Evolutionary conservation across 225 moss, liverwort and hornwort genomes (phyloP).

Genomic region (Antitrichia curtipendula): DNA sequence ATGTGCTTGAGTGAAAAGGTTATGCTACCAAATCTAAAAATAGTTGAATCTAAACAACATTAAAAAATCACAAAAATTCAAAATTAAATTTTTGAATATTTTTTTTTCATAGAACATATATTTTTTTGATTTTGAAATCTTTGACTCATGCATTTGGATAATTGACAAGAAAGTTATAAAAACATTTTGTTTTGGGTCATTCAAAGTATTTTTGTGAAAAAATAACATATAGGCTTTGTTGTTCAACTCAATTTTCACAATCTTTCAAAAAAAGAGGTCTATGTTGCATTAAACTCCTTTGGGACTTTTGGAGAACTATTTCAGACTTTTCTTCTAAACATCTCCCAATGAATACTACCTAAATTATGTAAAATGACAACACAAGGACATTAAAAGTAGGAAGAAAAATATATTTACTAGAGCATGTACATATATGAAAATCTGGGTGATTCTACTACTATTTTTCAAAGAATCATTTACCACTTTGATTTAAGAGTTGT

Average conservation of each 20-base stretch:
- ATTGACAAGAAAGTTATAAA: fast-evolving
- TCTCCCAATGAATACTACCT: too few species aligned
- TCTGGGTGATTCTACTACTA: too few species aligned
- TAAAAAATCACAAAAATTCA: fast-evolving
- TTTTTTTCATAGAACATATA: background rate
- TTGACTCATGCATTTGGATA: too few species aligned
- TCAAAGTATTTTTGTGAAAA: background rate
- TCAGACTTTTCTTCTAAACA: too few species aligned
- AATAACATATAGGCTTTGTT: background rate
- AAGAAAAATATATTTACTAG: too few species aligned
- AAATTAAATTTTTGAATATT: background rate
- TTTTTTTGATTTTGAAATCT: background rate
- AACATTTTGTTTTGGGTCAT: background rate
- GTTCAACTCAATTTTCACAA: background rate
- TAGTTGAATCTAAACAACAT: fast-evolving
- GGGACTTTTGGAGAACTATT: too few species aligned
- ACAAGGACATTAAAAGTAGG: too few species aligned
- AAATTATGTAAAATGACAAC: too few species aligned
- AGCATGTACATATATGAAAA: too few species aligned
- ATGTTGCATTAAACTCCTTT: too few species aligned
- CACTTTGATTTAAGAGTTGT: background rate
- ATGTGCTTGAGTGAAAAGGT: fast-evolving
- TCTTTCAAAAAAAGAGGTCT: background rate
- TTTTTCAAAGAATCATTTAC: background rate
- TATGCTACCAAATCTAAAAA: background rate